Evolutionary conservation across 75 land plant species (phyloP), one percentile per base, ranked within the genome.

Genomic region (Selaginella tamariscina): DNA sequence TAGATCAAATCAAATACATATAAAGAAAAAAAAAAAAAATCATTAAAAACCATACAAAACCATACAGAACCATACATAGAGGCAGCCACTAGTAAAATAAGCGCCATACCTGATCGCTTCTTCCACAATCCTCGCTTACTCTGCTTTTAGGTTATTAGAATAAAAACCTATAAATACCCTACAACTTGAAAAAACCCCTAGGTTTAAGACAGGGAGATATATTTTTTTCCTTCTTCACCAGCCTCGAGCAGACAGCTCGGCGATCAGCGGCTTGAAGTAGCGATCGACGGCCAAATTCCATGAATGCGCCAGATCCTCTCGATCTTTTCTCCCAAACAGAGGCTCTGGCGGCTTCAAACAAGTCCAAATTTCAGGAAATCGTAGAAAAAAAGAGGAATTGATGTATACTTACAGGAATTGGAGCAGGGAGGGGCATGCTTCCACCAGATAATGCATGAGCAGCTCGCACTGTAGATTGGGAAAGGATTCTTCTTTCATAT

Each of bases 231-330:
- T 39, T 39, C 49, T 39, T n/a, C n/a, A 81, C 86, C 86, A 84
- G 55, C 84, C 83, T 20, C 81, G 75, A 15, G 83, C 78, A 27
- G 83, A 72, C 20, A 81, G 77, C 39, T 60, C 62, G 15, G 55
- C 32, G 54, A 84, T 75, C 29, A 81, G 32, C n/a, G 84, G 65
- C 44, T 80, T 76, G 26, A 84, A 71, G 15, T 70, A 74, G 70
- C 70, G 60, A 57, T 84, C 84, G 27, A 84, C 63, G 64, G 73
- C 70, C 63, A 68, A 66, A 68, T 84, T 84, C 86, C 86, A 84
- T 20, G 71, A 21, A 44, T 71, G 81, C 20, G 72, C 81, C 32
- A 84, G 32, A 1, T 84, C 81, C 24, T 64, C 54, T 24, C 77
- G 66, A 26, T 31, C 54, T 24, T 54, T 66, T 32, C 29, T 75